Evolutionary conservation across 305 asterid species (phyloP), one percentile per base, ranked within the genome.

Genomic region (Vinca major): DNA sequence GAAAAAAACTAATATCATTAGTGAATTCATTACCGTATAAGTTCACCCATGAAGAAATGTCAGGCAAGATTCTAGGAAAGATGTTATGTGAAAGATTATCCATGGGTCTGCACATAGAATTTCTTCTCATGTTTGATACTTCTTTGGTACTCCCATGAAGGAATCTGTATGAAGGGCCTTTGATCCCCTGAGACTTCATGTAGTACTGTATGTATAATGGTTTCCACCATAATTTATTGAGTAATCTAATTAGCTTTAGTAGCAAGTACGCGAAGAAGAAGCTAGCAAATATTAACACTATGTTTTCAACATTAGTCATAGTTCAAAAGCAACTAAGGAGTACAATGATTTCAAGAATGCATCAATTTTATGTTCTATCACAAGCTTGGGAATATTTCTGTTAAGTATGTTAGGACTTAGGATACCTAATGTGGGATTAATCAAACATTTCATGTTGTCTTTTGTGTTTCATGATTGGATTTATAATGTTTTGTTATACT

Each of bases 71-170:
- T 78, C 90, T 81, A 0, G 94, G 89, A 53, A 83, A 84, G 70
- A 88, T 77, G 70, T 86, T 53, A 62, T 90, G 95, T 48, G 89
- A 86, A 47, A 81, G 67, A 33, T 63, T 63, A 47, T 79, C 88
- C 90, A 86, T 86, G 57, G 85, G 54, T 39, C 69, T 66, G 62
- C 73, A 73, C 70, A 71, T 72, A 1, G 78, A 61, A 21, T 73
- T 67, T 66, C 78, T 79, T 75, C 75, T 86, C 87, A 88, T 83
- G 33, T 56, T 54, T 37, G 73, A 43, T 3, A 88, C 80, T 68
- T 88, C 93, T 68, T 76, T 83, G 13, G 88, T 85, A 80, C 82
- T 90, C 41, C 97, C 95, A 71, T 86, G 79, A n/a, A 88, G 75
- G 70, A 88, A 62, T 44, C 65, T 75, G 80, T 80, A 82, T 1